phyloP scores from a whole-genome alignment of 208 protist genomes.

The Leptomonas seymouri region DNA sequence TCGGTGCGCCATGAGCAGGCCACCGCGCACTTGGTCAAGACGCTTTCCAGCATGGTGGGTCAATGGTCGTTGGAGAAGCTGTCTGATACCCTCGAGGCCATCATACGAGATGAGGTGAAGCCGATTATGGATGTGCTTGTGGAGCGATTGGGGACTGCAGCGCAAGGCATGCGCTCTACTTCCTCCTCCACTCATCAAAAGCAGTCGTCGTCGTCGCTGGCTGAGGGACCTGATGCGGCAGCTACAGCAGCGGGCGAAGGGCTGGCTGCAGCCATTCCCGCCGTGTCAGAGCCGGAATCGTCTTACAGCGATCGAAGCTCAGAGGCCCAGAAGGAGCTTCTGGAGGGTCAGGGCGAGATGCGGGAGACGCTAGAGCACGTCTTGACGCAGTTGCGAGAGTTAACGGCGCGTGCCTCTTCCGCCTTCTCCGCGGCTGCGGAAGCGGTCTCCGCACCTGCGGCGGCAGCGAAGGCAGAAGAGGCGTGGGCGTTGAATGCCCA shows the following conservation, averaged over 20 bases:
- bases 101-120: constrained; percentile 41
- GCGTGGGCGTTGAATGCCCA: neutral
- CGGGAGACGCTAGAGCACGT: constrained; percentile 5
- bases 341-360: constrained; percentile 9
- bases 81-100: constrained; percentile 51
- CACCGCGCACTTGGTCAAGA: constrained; percentile 59
- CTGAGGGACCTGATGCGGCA: neutral
- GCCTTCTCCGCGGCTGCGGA: constrained; percentile 1
- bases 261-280: neutral
- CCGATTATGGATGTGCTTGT: constrained; percentile 48
- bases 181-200: neutral
- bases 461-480: neutral
- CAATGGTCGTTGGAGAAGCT: constrained; percentile 67
- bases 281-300: neutral
- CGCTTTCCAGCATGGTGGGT: constrained; percentile 55
- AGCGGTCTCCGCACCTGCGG: neutral
- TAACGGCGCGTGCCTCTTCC: constrained; percentile 14
- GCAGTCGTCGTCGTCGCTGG: neutral
- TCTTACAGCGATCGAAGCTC: neutral
- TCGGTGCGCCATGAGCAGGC: constrained; percentile 66
- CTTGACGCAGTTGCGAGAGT: constrained; percentile 18
- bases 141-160: constrained; percentile 13
- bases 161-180: neutral
- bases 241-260: neutral
- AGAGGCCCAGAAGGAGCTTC: neutral